Conservation (phyloP, 306 rosid species). For the Macrotyloma uniflorum region DNA sequence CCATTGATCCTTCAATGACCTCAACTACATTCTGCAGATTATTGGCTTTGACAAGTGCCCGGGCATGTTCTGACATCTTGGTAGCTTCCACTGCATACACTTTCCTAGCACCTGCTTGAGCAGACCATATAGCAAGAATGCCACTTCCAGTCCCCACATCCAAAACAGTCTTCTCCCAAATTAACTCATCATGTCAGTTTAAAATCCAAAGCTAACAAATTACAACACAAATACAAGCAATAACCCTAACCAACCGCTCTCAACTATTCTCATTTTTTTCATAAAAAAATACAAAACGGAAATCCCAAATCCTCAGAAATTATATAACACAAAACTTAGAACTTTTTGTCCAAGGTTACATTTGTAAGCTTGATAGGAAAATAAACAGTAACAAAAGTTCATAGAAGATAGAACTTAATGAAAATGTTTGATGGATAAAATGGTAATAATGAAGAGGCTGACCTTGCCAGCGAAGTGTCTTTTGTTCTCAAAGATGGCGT, state of each 20-base stretch:
- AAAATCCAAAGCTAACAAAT: slow-evolving; percentile 31
- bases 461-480: slow-evolving; percentile 90
- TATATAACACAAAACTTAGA: too few species aligned
- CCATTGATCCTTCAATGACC: slow-evolving; percentile 90
- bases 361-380: too few species aligned
- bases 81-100: slow-evolving; percentile 99
- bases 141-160: slow-evolving; percentile 99
- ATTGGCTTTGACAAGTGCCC: slow-evolving; percentile 77
- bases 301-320: background rate
- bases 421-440: background rate
- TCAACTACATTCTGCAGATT: slow-evolving; percentile 71
- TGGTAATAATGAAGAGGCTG: background rate
- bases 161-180: slow-evolving; percentile 76
- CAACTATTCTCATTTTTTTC: background rate
- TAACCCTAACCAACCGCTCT: background rate
- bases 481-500: slow-evolving; percentile 81
- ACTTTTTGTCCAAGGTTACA: too few species aligned
- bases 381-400: background rate
- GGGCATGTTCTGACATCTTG: slow-evolving; percentile 93
- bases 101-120: slow-evolving; percentile 97
- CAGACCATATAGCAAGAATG: slow-evolving; percentile 98
- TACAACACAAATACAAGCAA: background rate
- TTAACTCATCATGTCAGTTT: slow-evolving; percentile 30
- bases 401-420: too few species aligned
- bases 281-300: background rate